These are phyloP conservation scores for Alternaria conjuncta DNA, from an alignment of 2,329 filamentous ascomycete species.

Conservation along the genomic window DNA sequence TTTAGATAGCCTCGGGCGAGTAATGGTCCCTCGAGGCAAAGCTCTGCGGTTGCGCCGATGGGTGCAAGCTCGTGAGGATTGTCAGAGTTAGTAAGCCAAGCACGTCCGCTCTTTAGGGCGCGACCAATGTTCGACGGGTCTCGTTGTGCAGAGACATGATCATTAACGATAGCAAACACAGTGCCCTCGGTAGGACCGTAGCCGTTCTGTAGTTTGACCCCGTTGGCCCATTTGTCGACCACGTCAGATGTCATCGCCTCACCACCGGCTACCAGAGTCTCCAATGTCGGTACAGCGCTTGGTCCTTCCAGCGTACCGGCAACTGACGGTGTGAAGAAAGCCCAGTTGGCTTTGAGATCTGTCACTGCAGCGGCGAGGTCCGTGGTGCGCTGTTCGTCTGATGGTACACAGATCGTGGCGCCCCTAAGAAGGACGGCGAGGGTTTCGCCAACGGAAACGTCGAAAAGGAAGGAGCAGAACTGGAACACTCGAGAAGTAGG, in stretches of 20 bases:
- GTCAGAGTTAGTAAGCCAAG: slow-evolving; percentile 38
- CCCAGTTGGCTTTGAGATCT: slow-evolving; percentile 37
- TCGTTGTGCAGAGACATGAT: slow-evolving; percentile 24
- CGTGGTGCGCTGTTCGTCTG: slow-evolving; percentile 51
- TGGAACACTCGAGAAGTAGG: slow-evolving; percentile 42
- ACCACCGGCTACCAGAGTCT: slow-evolving; percentile 43
- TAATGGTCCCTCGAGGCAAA: slow-evolving; percentile 41
- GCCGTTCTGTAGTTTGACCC: slow-evolving; percentile 35
- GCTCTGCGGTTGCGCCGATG: slow-evolving; percentile 37
- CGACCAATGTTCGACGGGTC: slow-evolving; percentile 36
- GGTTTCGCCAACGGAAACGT: slow-evolving; percentile 44
- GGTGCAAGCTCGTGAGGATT: slow-evolving; percentile 39
- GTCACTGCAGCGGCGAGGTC: slow-evolving; percentile 51
- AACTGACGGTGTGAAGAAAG: slow-evolving; percentile 43
- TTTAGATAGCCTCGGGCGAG: slow-evolving; percentile 43
- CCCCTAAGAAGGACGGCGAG: slow-evolving; percentile 40
- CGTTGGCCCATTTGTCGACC: slow-evolving; percentile 33
- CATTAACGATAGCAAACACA: slow-evolving; percentile 36
- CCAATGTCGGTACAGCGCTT: slow-evolving; percentile 46
- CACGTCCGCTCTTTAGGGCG: slow-evolving; percentile 27
- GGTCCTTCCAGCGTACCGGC: slow-evolving; percentile 44
- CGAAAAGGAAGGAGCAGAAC: slow-evolving; percentile 45
- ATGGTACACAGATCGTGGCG: slow-evolving; percentile 44
- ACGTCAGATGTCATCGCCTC: slow-evolving; percentile 36
- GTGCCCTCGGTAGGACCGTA: slow-evolving; percentile 41